Evolutionary conservation across 345 rosid species (phyloP).

Genomic region (Populus simonii): DNA sequence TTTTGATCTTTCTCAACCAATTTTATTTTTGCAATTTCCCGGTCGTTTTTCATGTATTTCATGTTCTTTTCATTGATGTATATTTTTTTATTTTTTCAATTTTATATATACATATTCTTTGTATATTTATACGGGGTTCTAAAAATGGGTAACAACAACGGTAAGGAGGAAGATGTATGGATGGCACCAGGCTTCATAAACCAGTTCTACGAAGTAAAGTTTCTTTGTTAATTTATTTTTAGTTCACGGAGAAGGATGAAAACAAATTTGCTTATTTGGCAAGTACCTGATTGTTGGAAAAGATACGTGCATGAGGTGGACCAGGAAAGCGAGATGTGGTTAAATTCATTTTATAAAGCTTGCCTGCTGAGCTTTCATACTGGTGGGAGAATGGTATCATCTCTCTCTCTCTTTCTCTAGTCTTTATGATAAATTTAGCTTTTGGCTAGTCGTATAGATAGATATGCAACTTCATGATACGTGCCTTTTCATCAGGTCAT

Average conservation of each 20-base stretch:
- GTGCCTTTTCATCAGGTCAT: background rate
- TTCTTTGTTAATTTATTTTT: background rate
- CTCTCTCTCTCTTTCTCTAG: background rate
- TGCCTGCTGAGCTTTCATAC: slow-evolving; percentile 95
- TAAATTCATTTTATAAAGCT: slow-evolving; percentile 89
- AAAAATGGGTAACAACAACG: too few species aligned
- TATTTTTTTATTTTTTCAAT: too few species aligned
- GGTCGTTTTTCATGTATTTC: too few species aligned
- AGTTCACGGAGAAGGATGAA: slow-evolving; percentile 10
- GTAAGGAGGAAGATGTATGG: slow-evolving; percentile 85
- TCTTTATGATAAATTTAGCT: background rate
- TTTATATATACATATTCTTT: too few species aligned
- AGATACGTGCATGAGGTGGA: slow-evolving; percentile 79
- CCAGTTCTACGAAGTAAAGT: slow-evolving; percentile 77
- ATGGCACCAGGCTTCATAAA: slow-evolving; percentile 97
- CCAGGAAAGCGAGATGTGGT: slow-evolving; percentile 90
- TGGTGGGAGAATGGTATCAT: slow-evolving; percentile 79
- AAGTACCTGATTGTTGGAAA: slow-evolving; percentile 97
- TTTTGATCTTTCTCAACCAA: too few species aligned
- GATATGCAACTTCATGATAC: slow-evolving; percentile 1
- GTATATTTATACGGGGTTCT: too few species aligned
- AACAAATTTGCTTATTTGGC: slow-evolving; percentile 19
- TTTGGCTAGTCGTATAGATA: background rate
- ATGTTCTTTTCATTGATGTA: too few species aligned
- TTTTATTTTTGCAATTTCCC: too few species aligned